These are phyloP conservation scores for Trichoderma brevicompactum DNA, from an alignment of 2,329 filamentous ascomycete species.

Conservation along the genomic window DNA sequence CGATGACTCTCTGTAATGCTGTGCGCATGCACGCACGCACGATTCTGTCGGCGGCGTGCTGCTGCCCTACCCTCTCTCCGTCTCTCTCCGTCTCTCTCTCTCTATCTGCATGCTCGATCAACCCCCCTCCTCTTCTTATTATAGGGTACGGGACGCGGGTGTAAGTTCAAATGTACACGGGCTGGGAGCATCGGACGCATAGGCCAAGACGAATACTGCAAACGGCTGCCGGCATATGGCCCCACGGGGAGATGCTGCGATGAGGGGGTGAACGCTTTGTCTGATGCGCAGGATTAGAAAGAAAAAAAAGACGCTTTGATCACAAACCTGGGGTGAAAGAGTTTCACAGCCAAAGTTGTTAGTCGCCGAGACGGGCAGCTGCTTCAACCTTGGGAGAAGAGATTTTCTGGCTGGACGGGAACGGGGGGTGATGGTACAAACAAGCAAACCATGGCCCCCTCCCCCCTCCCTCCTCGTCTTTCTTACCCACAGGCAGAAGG, in stretches of 20 bases:
- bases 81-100: neutral
- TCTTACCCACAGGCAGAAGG: conserved; percentile 22
- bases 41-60: conserved; percentile 7
- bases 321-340: neutral
- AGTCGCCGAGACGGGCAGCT: conserved; percentile 10
- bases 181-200: neutral
- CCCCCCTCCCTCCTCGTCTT: conserved; percentile 6
- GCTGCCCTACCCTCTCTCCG: conserved; percentile 17
- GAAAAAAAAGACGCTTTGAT: no score
- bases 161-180: neutral
- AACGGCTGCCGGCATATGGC: conserved; percentile 3
- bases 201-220: neutral
- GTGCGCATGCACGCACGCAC: conserved; percentile 6
- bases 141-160: neutral
- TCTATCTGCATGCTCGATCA: neutral
- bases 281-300: neutral
- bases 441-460: neutral
- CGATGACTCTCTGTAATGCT: neutral
- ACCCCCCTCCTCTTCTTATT: neutral
- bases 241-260: conserved; percentile 24
- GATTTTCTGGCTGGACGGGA: neutral
- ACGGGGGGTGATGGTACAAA: neutral
- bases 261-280: neutral
- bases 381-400: neutral
- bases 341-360: neutral